Percentiles rank a stretch among this genome's conserved stretches.
These are phyloP conservation scores for Calonectria pteridis DNA, from an alignment of 2,329 filamentous ascomycete genomes.

Conservation along the genomic window DNA sequence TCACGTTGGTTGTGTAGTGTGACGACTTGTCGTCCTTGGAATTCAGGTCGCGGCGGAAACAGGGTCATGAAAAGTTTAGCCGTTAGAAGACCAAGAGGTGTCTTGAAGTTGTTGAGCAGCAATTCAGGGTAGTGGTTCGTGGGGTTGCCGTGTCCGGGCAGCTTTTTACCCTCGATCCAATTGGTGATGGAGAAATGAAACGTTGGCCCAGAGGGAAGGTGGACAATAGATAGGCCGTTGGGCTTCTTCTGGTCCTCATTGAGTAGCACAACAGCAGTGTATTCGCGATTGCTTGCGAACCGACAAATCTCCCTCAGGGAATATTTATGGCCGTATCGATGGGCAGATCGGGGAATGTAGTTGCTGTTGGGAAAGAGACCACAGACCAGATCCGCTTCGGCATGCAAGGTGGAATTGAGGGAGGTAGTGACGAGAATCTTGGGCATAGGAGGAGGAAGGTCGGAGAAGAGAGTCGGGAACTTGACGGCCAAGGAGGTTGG, in stretches of 20 bases:
- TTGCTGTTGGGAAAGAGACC: constrained; percentile 86
- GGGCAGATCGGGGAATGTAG: constrained; percentile 88
- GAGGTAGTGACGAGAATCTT: constrained; percentile 95
- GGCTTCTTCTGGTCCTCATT: constrained; percentile 92
- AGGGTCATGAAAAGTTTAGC: constrained; percentile 79
- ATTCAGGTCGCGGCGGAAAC: constrained; percentile 81
- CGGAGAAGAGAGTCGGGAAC: constrained; percentile 73
- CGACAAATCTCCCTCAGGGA: constrained; percentile 89
- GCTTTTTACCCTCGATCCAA: constrained; percentile 88
- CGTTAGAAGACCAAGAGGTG: constrained; percentile 88
- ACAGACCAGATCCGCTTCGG: constrained; percentile 82
- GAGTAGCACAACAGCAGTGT: constrained; percentile 85
- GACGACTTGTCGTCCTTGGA: constrained; percentile 89
- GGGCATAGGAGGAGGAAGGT: constrained; percentile 71
- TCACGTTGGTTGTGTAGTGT: constrained; percentile 96
- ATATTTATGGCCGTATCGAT: constrained; percentile 91
- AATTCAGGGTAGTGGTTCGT: constrained; percentile 93
- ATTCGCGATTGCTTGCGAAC: constrained; percentile 85
- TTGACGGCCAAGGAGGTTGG: constrained; percentile 70
- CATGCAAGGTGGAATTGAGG: constrained; percentile 88
- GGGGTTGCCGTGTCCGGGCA: constrained; percentile 89
- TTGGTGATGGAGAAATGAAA: constrained; percentile 94
- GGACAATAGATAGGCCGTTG: constrained; percentile 84
- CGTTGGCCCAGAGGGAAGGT: constrained; percentile 87
- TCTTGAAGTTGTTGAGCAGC: constrained; percentile 94